Evolutionary conservation across 2,329 filamentous ascomycete genomes (phyloP).

Genomic region (Trichoderma koningii): DNA sequence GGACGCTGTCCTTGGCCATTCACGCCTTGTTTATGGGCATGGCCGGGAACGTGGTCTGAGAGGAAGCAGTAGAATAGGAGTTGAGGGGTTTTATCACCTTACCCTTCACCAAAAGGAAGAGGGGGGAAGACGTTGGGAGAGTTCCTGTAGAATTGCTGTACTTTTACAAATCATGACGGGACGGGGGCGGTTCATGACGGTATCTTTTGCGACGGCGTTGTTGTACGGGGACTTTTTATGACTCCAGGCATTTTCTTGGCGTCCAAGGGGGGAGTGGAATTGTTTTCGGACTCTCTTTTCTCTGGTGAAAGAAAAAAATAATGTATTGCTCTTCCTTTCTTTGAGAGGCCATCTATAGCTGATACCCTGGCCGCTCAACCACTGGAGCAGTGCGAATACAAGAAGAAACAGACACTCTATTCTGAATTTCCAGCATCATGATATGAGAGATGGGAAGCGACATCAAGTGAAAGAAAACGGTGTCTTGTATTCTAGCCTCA

Average conservation of each 20-base stretch:
- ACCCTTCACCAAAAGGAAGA: too few species aligned
- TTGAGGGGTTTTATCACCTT: too few species aligned
- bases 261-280: neutral
- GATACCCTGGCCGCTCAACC: slow-evolving; percentile 12
- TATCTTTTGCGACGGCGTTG: slow-evolving; percentile 23
- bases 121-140: too few species aligned
- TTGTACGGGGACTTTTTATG: slow-evolving; percentile 2
- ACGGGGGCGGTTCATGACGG: slow-evolving; percentile 19
- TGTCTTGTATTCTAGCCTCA: slow-evolving; percentile 19
- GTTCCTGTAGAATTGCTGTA: slow-evolving; percentile 27
- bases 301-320: slow-evolving; percentile 9
- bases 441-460: neutral
- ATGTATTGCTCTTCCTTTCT: slow-evolving; percentile 1
- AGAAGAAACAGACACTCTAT: slow-evolving; percentile 10
- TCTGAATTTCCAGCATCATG: neutral
- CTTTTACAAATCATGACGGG: slow-evolving; percentile 24
- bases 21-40: slow-evolving; percentile 95
- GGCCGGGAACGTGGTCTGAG: slow-evolving; percentile 72
- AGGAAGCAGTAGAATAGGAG: neutral
- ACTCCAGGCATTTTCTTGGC: slow-evolving; percentile 17
- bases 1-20: slow-evolving; percentile 88
- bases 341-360: slow-evolving; percentile 20
- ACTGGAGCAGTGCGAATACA: slow-evolving; percentile 14
- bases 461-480: neutral
- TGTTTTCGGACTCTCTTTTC: neutral